Evolutionary conservation across 176 grass and related monocot genomes (phyloP).

Genomic region (sorghum (Sorghum bicolor)): Sorghum_bicolor_NCBIv3 NC_012872.2:41001-41500

Average conservation of each 20-base stretch:
- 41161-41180: conserved; percentile 55
- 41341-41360: conserved; percentile 54
- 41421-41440: not conserved
- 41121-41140: conserved; percentile 67
- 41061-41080: conserved; percentile 43
- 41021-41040: too few species aligned
- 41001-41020: too few species aligned
- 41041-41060: too few species aligned
- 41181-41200: conserved; percentile 81
- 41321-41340: conserved; percentile 71
- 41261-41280: conserved; percentile 76
- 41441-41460: not conserved
- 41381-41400: conserved; percentile 66
- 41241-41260: conserved; percentile 89
- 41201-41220: conserved; percentile 73
- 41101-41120: conserved; percentile 69
- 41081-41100: conserved; percentile 54
- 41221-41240: conserved; percentile 84
- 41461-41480: not conserved
- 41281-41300: conserved; percentile 60
- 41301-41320: conserved; percentile 60
- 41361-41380: conserved; percentile 46
- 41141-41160: conserved; percentile 84
- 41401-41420: conserved; percentile 65
- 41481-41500: conserved; percentile 15